Conservation (phyloP, 2,329 filamentous ascomycete species). For the Claviceps sp. region DNA sequence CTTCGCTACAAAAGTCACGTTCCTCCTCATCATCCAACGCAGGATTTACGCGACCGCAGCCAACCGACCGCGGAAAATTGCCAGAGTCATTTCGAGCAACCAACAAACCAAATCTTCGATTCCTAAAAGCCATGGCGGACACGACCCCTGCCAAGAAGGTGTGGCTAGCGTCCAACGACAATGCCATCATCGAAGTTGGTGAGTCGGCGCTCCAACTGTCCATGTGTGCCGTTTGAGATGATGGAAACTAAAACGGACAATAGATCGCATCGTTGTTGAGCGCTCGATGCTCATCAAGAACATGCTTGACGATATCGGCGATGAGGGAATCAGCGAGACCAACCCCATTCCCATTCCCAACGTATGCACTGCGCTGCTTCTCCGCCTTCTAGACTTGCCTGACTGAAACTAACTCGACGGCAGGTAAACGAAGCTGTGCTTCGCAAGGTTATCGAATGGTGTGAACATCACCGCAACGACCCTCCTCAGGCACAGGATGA, state of each 20-base stretch:
- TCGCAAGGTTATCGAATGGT: conserved; percentile 97
- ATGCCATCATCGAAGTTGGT: conserved; percentile 32
- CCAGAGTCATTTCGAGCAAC: background rate
- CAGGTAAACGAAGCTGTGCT: conserved; percentile 87
- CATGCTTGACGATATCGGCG: conserved; percentile 87
- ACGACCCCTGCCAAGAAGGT: conserved; percentile 24
- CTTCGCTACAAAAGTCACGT: background rate
- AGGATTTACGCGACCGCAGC: background rate
- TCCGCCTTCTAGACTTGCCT: too few relatives aligned
- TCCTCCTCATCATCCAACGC: background rate
- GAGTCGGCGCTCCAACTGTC: conserved; percentile 14
- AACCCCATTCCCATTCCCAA: conserved; percentile 84
- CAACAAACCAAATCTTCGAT: background rate
- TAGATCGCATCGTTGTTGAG: conserved; percentile 75
- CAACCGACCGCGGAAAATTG: background rate
- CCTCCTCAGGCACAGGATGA: conserved; percentile 73
- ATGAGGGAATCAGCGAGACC: conserved; percentile 33
- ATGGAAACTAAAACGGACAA: conserved; percentile 2
- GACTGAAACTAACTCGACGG: background rate
- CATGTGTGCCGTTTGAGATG: background rate
- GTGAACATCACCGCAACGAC: conserved; percentile 85
- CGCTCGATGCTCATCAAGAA: conserved; percentile 95
- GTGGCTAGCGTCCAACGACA: conserved; percentile 39
- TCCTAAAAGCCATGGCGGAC: conserved; percentile 22
- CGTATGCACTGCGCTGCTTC: conserved; percentile 28